A percentile compares a stretch with the other conserved stretches of the same genome.
These are phyloP conservation scores for Pichia nakasei DNA, from an alignment of 805 yeast species.

Conservation along the genomic window DNA sequence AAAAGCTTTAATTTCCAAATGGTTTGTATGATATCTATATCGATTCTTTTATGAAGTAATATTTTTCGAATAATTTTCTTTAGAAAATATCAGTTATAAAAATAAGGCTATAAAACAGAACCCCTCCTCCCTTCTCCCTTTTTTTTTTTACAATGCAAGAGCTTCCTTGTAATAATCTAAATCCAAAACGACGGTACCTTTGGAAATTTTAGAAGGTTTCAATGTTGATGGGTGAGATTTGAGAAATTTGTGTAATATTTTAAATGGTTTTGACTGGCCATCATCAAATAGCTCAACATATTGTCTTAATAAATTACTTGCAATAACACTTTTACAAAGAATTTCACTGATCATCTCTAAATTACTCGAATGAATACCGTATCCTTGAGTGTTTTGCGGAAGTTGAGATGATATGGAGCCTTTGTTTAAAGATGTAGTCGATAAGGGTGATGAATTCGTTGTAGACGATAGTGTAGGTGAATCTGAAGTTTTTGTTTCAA, in stretches of 20 bases:
- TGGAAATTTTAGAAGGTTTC: conserved; percentile 25
- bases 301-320: conserved; percentile 24
- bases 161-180: conserved; percentile 8
- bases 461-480: background rate
- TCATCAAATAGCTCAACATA: conserved; percentile 28
- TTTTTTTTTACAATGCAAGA: background rate
- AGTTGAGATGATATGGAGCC: background rate
- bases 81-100: too few relatives aligned
- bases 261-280: conserved; percentile 23
- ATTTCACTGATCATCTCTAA: conserved; percentile 11
- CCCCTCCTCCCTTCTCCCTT: too few relatives aligned
- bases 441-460: background rate
- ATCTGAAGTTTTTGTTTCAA: conserved; percentile 8
- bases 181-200: conserved; percentile 21
- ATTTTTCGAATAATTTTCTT: background rate
- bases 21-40: conserved; percentile 17
- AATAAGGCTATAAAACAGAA: too few relatives aligned
- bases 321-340: conserved; percentile 19
- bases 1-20: conserved; percentile 39
- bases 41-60: background rate
- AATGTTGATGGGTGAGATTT: conserved; percentile 26
- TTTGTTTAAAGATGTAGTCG: background rate
- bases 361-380: background rate
- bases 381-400: background rate
- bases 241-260: conserved; percentile 19